These are phyloP conservation scores for Trichophyton verrucosum DNA, from an alignment of 2,329 filamentous ascomycete genomes.

Conservation along the genomic window DNA sequence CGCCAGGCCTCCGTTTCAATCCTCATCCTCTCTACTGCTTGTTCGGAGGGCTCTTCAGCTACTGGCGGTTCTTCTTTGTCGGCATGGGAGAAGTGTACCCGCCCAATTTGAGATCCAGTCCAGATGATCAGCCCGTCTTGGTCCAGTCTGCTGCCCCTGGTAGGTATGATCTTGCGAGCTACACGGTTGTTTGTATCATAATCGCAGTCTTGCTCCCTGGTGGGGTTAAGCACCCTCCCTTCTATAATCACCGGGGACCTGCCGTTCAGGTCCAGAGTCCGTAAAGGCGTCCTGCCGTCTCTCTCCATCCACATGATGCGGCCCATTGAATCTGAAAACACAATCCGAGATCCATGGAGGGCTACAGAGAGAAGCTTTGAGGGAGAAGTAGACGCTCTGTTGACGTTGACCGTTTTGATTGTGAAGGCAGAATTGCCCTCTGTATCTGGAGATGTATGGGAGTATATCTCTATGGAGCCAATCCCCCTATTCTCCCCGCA, in stretches of 20 bases:
- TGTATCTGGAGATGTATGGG: constrained; percentile 17
- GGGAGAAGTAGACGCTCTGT: constrained; percentile 68
- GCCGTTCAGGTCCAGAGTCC: constrained; percentile 46
- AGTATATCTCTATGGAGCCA: constrained; percentile 77
- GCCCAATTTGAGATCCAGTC: constrained; percentile 74
- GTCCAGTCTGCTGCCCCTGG: constrained; percentile 25
- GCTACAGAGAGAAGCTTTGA: constrained; percentile 72
- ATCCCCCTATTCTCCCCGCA: constrained; percentile 87
- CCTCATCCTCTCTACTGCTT: not conserved
- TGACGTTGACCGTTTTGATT: constrained; percentile 43
- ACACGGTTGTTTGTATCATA: constrained; percentile 40
- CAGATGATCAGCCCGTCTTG: constrained; percentile 66
- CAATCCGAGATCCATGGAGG: constrained; percentile 68
- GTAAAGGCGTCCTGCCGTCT: constrained; percentile 51
- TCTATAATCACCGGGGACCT: not conserved
- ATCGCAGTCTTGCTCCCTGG: constrained; percentile 6
- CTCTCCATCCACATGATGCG: constrained; percentile 83
- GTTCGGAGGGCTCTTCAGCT: not conserved
- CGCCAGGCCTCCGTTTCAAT: not conserved
- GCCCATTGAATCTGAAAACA: constrained; percentile 73
- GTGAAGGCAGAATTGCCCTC: not conserved
- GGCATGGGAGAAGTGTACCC: constrained; percentile 49
- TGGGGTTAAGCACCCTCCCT: too few relatives aligned
- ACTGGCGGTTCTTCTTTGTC: not conserved
- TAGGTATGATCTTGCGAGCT: constrained; percentile 65